Base-by-base conservation (phyloP, 495 filamentous ascomycete species). In the Penicillium bialowiezense region DNA sequence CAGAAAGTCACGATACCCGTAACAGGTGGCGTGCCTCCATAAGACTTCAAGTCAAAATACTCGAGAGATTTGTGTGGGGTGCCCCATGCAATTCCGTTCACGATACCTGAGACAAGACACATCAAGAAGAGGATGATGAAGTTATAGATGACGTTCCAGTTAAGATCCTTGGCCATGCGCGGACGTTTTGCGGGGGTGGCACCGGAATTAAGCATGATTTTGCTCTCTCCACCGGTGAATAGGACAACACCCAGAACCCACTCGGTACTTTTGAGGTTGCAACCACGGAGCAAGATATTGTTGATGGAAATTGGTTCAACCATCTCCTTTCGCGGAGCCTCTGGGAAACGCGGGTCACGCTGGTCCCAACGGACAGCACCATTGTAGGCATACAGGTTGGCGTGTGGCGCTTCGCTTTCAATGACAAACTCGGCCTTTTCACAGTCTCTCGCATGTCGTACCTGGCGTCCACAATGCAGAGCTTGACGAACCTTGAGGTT, bases 141-240 rank as follows among this genome's bases (percentile, higher is more conserved):
- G 70, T 99, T 99, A 79, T 91, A 91, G 51, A 97, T 82, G 64
- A 99, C 93, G 67, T 96, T 93, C 84, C 91, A 95, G 69, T 97
- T 97, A 37, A 99, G 74, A 60, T 96, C 91, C 55, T 87, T 87
- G 29, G 90, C 86, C 60, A 99, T 91, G 39, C 88, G 83, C 35
- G 95, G 81, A 52, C 92, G 86, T 71, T 99, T 99, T 55, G 83
- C 95, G 7, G 95, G 95, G n/a, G 95, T 97, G 38, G 90, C 88
- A 44, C 95, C 95, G 9, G 95, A 86, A 65, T 99, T 99, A 71
- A 97, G 86, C 95, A 99, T 99, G 66, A 97, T 97, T 73, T 97
- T 99, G 17, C 95, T 96, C 59, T 99, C 95, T 56, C 88, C 85
- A 32, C 95, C 95, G 19, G 95, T 99, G 74, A 95, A 99, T 31